phyloP scores from a whole-genome alignment of 2,329 filamentous ascomycete genomes.

The Talaromyces funiculosus region DNA sequence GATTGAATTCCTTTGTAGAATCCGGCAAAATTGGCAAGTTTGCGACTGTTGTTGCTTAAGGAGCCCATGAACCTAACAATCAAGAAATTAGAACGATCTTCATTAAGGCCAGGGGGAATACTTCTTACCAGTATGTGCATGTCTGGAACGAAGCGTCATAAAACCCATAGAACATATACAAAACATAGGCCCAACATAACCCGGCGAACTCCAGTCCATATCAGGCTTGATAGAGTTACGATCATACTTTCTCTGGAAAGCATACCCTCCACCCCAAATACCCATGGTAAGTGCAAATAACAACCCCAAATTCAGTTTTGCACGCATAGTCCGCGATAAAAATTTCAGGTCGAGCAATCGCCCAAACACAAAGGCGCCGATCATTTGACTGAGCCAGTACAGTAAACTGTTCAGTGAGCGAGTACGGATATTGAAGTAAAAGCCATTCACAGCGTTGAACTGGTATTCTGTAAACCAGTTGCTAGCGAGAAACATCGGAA shows the following conservation, averaged over 20 bases:
- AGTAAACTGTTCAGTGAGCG: constrained; percentile 70
- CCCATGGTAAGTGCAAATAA: constrained; percentile 67
- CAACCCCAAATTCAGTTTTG: constrained; percentile 56
- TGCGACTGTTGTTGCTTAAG: constrained; percentile 85
- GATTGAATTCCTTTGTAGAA: constrained; percentile 90
- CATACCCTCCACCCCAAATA: constrained; percentile 79
- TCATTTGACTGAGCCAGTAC: constrained; percentile 75
- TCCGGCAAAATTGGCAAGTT: constrained; percentile 84
- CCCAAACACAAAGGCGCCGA: constrained; percentile 69
- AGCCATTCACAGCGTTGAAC: constrained; percentile 66
- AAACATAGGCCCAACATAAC: constrained; percentile 76
- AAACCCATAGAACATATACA: constrained; percentile 87
- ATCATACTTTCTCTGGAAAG: constrained; percentile 61
- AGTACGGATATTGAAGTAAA: constrained; percentile 68
- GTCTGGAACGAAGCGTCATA: constrained; percentile 90
- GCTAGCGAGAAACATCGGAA: constrained; percentile 75
- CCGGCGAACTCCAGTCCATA: constrained; percentile 61
- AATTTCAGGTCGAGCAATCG: constrained; percentile 59
- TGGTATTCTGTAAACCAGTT: constrained; percentile 80
- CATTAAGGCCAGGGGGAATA: background rate
- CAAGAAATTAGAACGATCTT: background rate
- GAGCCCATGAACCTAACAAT: constrained; percentile 74
- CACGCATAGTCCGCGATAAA: constrained; percentile 61
- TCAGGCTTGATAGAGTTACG: constrained; percentile 37
- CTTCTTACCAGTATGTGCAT: constrained; percentile 74